Evolutionary conservation across 495 filamentous ascomycete species (phyloP).

Genomic region (Talaromyces wortmannii): DNA sequence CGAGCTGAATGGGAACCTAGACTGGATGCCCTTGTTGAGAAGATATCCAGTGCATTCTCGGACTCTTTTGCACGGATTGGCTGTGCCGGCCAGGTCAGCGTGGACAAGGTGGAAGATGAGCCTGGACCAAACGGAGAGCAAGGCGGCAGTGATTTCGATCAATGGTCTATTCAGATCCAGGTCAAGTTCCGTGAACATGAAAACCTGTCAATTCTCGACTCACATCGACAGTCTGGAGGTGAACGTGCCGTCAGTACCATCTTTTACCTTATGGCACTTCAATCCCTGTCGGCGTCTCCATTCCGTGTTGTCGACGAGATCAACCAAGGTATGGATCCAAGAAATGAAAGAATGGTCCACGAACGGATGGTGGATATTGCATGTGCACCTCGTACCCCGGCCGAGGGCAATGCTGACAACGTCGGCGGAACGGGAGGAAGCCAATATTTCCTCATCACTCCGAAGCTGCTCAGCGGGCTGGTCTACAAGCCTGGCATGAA

Average conservation of each 20-base stretch:
- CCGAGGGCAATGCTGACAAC: constrained; percentile 10
- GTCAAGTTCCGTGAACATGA: constrained; percentile 92
- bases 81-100: constrained; percentile 84
- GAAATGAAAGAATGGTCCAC: constrained; percentile 97
- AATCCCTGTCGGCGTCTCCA: constrained; percentile 88
- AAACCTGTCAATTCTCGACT: constrained; percentile 72
- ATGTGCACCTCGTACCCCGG: constrained; percentile 60
- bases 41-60: constrained; percentile 83
- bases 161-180: constrained; percentile 88
- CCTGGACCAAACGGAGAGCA: constrained; percentile 25
- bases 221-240: constrained; percentile 91
- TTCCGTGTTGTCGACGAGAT: constrained; percentile 99
- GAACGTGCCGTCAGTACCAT: constrained; percentile 96
- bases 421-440: constrained; percentile 31
- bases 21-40: constrained; percentile 67
- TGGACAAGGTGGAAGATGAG: constrained; percentile 42
- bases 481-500: constrained; percentile 85
- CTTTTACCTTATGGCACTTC: constrained; percentile 98
- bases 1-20: constrained; percentile 71
- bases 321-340: constrained; percentile 98
- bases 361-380: constrained; percentile 94
- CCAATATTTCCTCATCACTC: constrained; percentile 94
- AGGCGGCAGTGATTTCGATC: constrained; percentile 77
- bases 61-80: constrained; percentile 89
- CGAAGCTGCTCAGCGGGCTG: constrained; percentile 84